Evolutionary conservation across 768 basidiomycete genomes (phyloP).

Genomic region (Tephrocybe sp.): DNA sequence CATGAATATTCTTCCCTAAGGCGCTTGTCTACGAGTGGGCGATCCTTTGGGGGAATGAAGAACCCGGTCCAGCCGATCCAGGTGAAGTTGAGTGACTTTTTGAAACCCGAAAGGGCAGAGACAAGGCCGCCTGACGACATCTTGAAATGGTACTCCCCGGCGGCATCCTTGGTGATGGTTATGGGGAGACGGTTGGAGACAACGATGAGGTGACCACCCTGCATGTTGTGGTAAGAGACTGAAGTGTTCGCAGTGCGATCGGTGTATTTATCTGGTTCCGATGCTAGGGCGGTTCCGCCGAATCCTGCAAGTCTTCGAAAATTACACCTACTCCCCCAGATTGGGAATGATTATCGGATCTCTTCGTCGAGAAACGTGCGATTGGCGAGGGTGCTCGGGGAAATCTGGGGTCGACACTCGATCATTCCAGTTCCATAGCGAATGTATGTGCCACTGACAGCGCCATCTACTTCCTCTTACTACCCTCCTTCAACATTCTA

Average conservation of each 20-base stretch:
- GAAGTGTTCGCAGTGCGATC: slow-evolving; percentile 22
- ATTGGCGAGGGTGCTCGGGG: slow-evolving; percentile 11
- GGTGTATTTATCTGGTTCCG: slow-evolving; percentile 13
- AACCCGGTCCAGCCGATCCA: slow-evolving; percentile 98
- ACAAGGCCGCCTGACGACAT: slow-evolving; percentile 99
- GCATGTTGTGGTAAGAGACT: slow-evolving; percentile 37
- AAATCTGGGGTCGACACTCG: neutral
- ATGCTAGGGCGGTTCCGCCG: neutral
- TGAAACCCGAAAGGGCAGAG: slow-evolving; percentile 95
- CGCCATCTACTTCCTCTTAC: too few relatives aligned
- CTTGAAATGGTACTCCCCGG: slow-evolving; percentile 96
- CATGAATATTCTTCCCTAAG: slow-evolving; percentile 95
- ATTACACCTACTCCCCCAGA: slow-evolving; percentile 25
- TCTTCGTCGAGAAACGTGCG: slow-evolving; percentile 27
- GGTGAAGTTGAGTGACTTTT: slow-evolving; percentile 96
- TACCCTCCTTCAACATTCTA: neutral
- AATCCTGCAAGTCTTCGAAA: slow-evolving; percentile 17
- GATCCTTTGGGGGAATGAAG: slow-evolving; percentile 90
- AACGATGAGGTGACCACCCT: slow-evolving; percentile 80
- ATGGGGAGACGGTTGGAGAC: slow-evolving; percentile 95
- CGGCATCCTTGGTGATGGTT: slow-evolving; percentile 91
- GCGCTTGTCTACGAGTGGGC: slow-evolving; percentile 86
- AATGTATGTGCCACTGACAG: too few relatives aligned
- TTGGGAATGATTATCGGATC: slow-evolving; percentile 32
- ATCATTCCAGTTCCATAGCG: too few relatives aligned